These are phyloP conservation scores for Teratosphaeria epicoccoides DNA, from an alignment of 2,329 filamentous ascomycete genomes.

Conservation along the genomic window DNA sequence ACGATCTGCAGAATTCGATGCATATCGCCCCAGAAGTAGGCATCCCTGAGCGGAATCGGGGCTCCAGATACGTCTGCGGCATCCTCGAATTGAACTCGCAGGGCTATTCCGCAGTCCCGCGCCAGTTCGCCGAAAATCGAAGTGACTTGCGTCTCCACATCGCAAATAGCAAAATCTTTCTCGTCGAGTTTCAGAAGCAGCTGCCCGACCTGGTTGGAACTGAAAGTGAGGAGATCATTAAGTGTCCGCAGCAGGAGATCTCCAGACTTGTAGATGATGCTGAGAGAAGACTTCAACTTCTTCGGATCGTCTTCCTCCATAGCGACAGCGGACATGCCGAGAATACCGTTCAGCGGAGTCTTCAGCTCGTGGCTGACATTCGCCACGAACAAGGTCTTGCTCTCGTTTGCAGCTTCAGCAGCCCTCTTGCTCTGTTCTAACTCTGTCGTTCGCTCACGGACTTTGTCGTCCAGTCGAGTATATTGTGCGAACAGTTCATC, in stretches of 20 bases:
- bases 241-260: constrained; percentile 76
- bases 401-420: constrained; percentile 89
- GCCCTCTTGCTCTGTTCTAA: constrained; percentile 83
- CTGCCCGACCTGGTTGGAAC: constrained; percentile 87
- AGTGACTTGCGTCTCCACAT: constrained; percentile 69
- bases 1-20: constrained; percentile 86
- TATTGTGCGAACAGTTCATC: constrained; percentile 85
- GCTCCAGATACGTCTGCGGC: constrained; percentile 25
- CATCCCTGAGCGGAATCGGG: constrained; percentile 63
- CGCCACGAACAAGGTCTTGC: constrained; percentile 94
- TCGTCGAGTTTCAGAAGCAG: constrained; percentile 68
- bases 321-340: constrained; percentile 87
- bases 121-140: constrained; percentile 88
- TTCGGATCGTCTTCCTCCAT: constrained; percentile 79
- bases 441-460: constrained; percentile 70
- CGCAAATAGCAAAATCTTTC: constrained; percentile 70
- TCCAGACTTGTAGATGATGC: constrained; percentile 79
- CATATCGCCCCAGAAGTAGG: constrained; percentile 82
- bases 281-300: constrained; percentile 70
- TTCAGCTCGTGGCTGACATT: constrained; percentile 85
- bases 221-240: constrained; percentile 84
- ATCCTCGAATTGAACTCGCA: constrained; percentile 60
- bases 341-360: constrained; percentile 87
- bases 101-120: constrained; percentile 63
- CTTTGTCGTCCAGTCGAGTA: constrained; percentile 69